Percentiles rank a stretch among this genome's conserved stretches.
These are phyloP conservation scores for Fusarium proliferatum DNA, from an alignment of 2,329 filamentous ascomycete genomes.

Conservation along the genomic window DNA sequence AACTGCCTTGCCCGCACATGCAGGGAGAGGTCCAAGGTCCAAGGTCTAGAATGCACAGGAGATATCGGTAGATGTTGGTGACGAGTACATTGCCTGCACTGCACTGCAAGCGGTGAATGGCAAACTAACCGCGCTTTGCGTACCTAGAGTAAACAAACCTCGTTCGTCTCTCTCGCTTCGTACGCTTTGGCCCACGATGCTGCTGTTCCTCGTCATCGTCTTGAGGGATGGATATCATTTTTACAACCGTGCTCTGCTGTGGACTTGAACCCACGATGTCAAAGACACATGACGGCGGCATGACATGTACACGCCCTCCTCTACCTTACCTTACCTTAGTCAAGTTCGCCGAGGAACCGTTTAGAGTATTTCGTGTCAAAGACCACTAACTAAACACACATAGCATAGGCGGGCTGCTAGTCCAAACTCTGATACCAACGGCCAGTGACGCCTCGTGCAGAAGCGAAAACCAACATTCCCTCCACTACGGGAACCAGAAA, in stretches of 20 bases:
- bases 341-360: neutral
- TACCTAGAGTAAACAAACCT: neutral
- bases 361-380: constrained; percentile 10
- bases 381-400: neutral
- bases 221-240: neutral
- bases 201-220: neutral
- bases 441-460: neutral
- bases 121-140: constrained; percentile 31
- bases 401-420: constrained; percentile 9
- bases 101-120: constrained; percentile 2
- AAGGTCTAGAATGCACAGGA: neutral
- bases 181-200: constrained; percentile 11
- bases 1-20: neutral
- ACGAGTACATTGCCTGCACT: neutral
- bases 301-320: constrained; percentile 2
- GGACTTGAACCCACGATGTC: neutral
- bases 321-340: neutral
- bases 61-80: constrained; percentile 7
- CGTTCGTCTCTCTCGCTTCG: neutral
- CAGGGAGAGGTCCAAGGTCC: neutral
- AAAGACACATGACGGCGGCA: neutral
- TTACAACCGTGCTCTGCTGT: neutral
- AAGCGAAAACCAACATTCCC: neutral
- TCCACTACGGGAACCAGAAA: neutral
- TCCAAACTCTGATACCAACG: constrained; percentile 16